Percentiles rank a stretch among this genome's conserved stretches.
Conservation (phyloP, 768 basidiomycete species). For the Hysterangium stoloniferum region DNA sequence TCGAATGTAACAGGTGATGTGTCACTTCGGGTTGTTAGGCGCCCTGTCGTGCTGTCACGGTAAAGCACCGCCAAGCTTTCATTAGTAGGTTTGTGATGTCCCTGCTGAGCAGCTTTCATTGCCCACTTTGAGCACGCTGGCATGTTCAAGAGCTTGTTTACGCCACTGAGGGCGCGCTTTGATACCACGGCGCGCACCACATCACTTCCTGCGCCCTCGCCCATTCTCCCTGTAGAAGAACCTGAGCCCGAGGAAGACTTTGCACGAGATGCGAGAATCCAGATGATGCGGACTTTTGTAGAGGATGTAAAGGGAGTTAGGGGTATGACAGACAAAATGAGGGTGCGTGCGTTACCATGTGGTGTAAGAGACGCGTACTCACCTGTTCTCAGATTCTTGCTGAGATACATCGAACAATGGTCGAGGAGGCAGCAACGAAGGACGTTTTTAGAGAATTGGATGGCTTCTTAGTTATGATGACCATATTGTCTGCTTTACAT, state of each 20-base stretch:
- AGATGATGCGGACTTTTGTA: conserved; percentile 61
- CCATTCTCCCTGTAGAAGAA: conserved; percentile 3
- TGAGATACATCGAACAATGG: conserved; percentile 62
- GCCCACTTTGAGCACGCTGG: too few species aligned
- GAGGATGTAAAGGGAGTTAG: conserved; percentile 61
- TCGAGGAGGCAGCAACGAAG: conserved; percentile 56
- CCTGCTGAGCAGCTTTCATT: too few species aligned
- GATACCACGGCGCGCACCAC: conserved; percentile 29
- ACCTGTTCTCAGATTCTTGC: conserved; percentile 40
- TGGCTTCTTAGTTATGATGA: conserved; percentile 71
- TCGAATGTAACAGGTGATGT: too few species aligned
- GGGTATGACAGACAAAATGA: conserved; percentile 35
- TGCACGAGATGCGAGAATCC: conserved; percentile 62
- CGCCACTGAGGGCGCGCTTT: conserved; percentile 50
- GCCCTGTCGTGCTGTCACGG: too few species aligned
- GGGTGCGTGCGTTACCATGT: conserved; percentile 37
- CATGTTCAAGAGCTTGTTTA: conserved; percentile 55
- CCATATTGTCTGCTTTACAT: conserved; percentile 55
- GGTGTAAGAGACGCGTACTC: not conserved
- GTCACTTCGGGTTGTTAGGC: too few species aligned
- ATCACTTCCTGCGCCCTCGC: conserved; percentile 10
- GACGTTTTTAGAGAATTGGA: conserved; percentile 77
- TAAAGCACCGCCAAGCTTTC: too few species aligned
- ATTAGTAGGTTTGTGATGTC: too few species aligned
- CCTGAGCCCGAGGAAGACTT: conserved; percentile 52